Conservation (phyloP, 257 asterid species). For the Plectranthus barbatus region DNA sequence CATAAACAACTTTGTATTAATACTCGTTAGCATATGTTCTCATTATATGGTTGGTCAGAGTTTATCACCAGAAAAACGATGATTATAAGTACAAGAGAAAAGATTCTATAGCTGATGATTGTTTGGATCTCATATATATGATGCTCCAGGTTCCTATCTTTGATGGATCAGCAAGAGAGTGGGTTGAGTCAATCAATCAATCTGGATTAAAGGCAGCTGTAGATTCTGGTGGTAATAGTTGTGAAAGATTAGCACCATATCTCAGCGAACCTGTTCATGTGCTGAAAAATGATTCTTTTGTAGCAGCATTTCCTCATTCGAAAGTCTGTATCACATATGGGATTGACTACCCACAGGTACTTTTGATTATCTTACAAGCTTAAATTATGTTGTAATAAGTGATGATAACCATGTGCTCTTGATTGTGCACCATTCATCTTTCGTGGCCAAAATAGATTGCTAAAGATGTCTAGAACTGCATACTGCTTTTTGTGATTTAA, state of each 20-base stretch:
- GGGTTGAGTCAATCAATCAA: constrained; percentile 73
- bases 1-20: background rate
- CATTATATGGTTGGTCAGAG: background rate
- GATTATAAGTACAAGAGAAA: background rate
- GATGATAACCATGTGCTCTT: background rate
- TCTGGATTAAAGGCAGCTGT: constrained; percentile 67
- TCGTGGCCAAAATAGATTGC: background rate
- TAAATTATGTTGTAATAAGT: background rate
- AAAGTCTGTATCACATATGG: constrained; percentile 59
- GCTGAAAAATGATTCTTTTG: constrained; percentile 59
- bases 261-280: constrained; percentile 57
- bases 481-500: background rate
- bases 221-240: constrained; percentile 43
- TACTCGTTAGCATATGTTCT: constrained; percentile 2
- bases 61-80: background rate
- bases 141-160: constrained; percentile 77
- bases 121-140: background rate
- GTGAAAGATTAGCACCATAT: constrained; percentile 65
- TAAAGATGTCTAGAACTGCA: background rate
- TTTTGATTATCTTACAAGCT: background rate
- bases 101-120: background rate
- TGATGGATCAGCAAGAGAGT: constrained; percentile 92
- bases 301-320: constrained; percentile 73
- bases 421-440: constrained; percentile 1
- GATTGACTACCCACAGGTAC: constrained; percentile 75